Conservation (phyloP, 768 basidiomycete species). For the Suillus lakei region DNA sequence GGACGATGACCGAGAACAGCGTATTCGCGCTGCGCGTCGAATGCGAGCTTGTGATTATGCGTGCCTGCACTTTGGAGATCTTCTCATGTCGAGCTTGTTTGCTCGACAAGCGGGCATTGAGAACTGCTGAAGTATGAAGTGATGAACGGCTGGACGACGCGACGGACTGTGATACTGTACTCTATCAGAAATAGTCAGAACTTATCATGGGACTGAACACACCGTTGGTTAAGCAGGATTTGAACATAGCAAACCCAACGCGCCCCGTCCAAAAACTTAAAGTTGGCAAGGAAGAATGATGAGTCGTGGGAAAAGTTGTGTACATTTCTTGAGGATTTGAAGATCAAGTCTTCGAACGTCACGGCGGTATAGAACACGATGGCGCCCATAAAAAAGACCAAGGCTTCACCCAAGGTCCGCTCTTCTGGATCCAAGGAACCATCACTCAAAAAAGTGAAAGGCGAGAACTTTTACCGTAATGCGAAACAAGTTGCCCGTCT, state of each 20-base stretch:
- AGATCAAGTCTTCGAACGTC: slow-evolving; percentile 19
- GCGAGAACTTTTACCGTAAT: slow-evolving; percentile 98
- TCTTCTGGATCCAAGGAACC: slow-evolving; percentile 54
- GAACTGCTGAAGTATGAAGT: slow-evolving; percentile 54
- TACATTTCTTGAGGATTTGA: background rate
- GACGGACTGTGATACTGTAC: slow-evolving; percentile 42
- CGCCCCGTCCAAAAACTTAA: slow-evolving; percentile 5
- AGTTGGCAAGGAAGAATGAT: slow-evolving; percentile 6
- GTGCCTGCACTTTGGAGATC: slow-evolving; percentile 50
- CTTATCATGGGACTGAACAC: slow-evolving; percentile 6
- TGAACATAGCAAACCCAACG: slow-evolving; percentile 29
- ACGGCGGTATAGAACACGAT: slow-evolving; percentile 18
- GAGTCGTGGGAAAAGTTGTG: slow-evolving; percentile 44
- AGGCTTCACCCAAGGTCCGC: slow-evolving; percentile 39
- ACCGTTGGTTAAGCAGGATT: slow-evolving; percentile 27
- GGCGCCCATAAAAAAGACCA: slow-evolving; percentile 35
- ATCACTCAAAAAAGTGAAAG: slow-evolving; percentile 75
- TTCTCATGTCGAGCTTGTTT: slow-evolving; percentile 43
- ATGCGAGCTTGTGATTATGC: slow-evolving; percentile 44
- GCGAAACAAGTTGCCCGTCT: slow-evolving; percentile 83
- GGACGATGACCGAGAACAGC: slow-evolving; percentile 76
- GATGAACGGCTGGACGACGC: slow-evolving; percentile 46
- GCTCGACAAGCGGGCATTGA: slow-evolving; percentile 41
- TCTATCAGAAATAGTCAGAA: background rate
- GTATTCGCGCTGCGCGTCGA: slow-evolving; percentile 54